These are phyloP conservation scores for Cercospora zeina DNA, from an alignment of 2,329 filamentous ascomycete species.

Conservation along the genomic window DNA sequence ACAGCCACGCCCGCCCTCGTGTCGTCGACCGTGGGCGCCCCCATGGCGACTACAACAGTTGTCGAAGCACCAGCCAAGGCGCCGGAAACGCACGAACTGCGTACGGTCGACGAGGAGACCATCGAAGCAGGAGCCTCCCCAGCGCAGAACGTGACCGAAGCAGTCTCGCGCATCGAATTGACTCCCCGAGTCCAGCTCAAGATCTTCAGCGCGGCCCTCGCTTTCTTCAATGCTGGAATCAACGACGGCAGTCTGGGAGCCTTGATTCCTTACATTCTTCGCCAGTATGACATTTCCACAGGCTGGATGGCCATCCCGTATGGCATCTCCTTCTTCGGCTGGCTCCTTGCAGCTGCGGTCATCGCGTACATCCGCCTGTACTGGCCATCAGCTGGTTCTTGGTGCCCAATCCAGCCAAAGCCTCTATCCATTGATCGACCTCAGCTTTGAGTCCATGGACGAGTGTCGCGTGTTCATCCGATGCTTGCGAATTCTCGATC, in stretches of 20 bases:
- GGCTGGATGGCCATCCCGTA: slow-evolving; percentile 43
- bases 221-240: slow-evolving; percentile 65
- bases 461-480: neutral
- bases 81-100: slow-evolving; percentile 1
- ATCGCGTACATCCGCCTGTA: neutral
- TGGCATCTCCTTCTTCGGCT: neutral
- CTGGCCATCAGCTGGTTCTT: slow-evolving; percentile 33
- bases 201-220: slow-evolving; percentile 58
- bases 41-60: neutral
- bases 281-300: slow-evolving; percentile 57
- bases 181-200: slow-evolving; percentile 44
- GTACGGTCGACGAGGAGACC: neutral
- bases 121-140: neutral
- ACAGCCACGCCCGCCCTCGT: neutral
- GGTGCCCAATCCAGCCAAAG: slow-evolving; percentile 23
- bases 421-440: neutral
- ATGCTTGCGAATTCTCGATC: neutral
- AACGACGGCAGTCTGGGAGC: slow-evolving; percentile 67
- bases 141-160: neutral
- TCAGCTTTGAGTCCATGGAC: neutral
- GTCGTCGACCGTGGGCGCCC: neutral
- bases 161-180: neutral
- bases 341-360: neutral
- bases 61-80: neutral
- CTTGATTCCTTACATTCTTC: slow-evolving; percentile 63